Evolutionary conservation across 2,329 filamentous ascomycete genomes (phyloP), one percentile per base, ranked within the genome.

Genomic region (Colletotrichum sp.): DNA sequence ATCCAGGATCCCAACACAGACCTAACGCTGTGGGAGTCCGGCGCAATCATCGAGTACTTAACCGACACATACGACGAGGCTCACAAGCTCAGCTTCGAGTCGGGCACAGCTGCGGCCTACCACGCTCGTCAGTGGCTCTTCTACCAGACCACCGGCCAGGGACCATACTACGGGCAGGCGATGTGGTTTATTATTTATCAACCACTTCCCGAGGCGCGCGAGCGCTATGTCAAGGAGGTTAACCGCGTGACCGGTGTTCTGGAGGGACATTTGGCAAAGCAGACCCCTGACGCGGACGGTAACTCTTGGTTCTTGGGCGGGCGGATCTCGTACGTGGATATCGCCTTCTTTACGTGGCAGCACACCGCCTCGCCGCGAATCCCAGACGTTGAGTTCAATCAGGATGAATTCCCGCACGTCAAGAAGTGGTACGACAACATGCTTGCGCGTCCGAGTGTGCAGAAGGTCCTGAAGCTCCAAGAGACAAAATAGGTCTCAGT

Each of bases 121-220:
- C 74, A 73, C 30, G 60, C 81, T 60, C 83, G 83, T 77, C 83
- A 85, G 78, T 85, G 81, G 74, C 79, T 85, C 13, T 79, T 83
- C 78, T 85, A 85, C 74, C 84, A 86, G 66, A 82, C 82, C 77
- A 85, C 83, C 18, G 84, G 85, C 16, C 84, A 85, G 78, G 85
- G 84, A 1, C 85, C 85, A 3, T 86, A 86, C 72, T 86, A 78
- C 61, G 83, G 83, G 60, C 84, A 82, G 78, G 78, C 77, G 24
- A 74, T 79, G 9, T 85, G 83, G 83, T 85, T 83, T 74, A 75
- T 78, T 74, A 75, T 83, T 63, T 79, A 80, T 64, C 78, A 83
- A 34, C 78, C 76, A 75, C 18, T 83, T 18, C 79, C 76, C 1
- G 80, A 80, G 1, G 81, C 83, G 5, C 78, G 81, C 12, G 79